Evolutionary conservation across 768 basidiomycete species (phyloP), one percentile per base, ranked within the genome.

Genomic region (Boletus subparvulus): DNA sequence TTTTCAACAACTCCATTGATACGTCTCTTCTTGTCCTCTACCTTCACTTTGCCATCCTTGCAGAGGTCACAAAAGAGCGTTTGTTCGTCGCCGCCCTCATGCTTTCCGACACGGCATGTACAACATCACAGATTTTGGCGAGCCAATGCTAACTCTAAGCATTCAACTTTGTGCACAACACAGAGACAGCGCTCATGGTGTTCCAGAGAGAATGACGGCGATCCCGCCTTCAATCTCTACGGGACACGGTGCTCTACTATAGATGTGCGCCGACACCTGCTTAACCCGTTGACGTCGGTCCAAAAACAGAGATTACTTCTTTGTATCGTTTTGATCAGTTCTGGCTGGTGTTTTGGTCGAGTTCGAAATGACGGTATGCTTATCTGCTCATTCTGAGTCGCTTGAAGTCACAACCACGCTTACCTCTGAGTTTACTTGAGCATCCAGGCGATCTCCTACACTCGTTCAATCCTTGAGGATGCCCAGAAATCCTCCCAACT

Each of bases 371-470:
- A 9, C 17, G 44, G 50, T 46, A 36, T 39, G 44, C 56, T 61
- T 65, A 57, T 63, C 54, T 47, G 49, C 21, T 4, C 21, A n/a
- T 30, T 30, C 24, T n/a, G 24, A 40, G 47, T 56, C 45, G 28
- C 45, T 54, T 36, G 14, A 46, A 37, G 9, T 47, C 37, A 14
- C 43, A 13, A 37, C 50, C 21, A 7, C 41, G 42, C 30, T 52
- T 39, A 21, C 45, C 14, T 52, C 43, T 52, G 21, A 40, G 17
- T 51, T 49, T 33, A 30, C 50, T 48, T 12, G 56, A 58, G 53
- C 44, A 61, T 66, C 61, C 47, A 63, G 56, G 64, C 32, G 56
- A 61, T 61, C 56, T 61, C 52, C 30, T 37, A 33, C 58, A 13
- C 32, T 60, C 58, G 17, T 59, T 57, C 56, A 33, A 45, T 35